Conservation (phyloP, 805 yeast species). For the Sugiyamaella smithiae region DNA sequence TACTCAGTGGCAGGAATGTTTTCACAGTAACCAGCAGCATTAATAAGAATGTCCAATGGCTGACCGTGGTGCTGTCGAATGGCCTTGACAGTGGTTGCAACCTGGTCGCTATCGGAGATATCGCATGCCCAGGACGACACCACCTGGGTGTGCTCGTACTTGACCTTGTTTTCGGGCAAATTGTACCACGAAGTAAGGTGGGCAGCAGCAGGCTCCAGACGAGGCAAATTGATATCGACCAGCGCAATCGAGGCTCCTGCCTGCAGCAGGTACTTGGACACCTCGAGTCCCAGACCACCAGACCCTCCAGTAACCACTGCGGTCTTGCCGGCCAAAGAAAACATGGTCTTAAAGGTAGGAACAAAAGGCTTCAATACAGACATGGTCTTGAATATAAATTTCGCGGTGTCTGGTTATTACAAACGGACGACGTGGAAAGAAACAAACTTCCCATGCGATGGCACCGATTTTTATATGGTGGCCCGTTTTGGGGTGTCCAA, state of each 20-base stretch:
- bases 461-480: too few relatives aligned
- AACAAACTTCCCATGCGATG: too few relatives aligned
- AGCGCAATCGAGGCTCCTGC: conserved; percentile 78
- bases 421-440: too few relatives aligned
- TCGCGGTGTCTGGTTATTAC: neutral
- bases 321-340: conserved; percentile 47
- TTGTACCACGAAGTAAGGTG: conserved; percentile 48
- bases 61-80: conserved; percentile 58
- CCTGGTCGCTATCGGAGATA: conserved; percentile 61
- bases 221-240: conserved; percentile 62
- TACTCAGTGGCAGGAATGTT: conserved; percentile 75
- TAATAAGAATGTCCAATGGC: conserved; percentile 62
- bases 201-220: conserved; percentile 54
- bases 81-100: conserved; percentile 51
- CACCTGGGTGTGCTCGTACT: conserved; percentile 18
- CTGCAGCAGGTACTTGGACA: conserved; percentile 64
- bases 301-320: conserved; percentile 80
- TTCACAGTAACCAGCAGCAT: conserved; percentile 85
- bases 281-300: conserved; percentile 68
- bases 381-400: neutral
- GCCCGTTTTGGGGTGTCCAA: too few relatives aligned
- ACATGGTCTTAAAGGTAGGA: conserved; percentile 16
- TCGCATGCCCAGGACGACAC: conserved; percentile 67
- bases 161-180: conserved; percentile 18
- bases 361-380: conserved; percentile 2